Conservation (phyloP, 169 alveolate genomes). For the Sarcocystis neurona region DNA sequence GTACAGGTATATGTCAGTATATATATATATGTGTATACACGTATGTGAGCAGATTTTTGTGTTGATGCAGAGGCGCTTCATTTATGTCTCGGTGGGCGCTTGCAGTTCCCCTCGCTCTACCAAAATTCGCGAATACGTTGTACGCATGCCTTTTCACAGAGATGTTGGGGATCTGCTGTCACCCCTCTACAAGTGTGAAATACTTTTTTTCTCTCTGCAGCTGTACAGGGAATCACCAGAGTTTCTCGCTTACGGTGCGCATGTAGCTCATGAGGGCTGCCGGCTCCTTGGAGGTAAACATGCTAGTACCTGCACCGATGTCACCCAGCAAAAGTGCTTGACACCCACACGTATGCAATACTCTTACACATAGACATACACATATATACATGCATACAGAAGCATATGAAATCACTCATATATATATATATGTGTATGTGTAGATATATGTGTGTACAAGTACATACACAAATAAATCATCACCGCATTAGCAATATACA, state of each 20-base stretch:
- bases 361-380: not conserved
- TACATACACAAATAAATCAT: not conserved
- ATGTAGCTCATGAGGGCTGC: slow-evolving; percentile 66
- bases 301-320: slow-evolving; percentile 73
- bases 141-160: too few relatives aligned
- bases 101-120: too few relatives aligned
- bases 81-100: not conserved
- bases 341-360: not conserved
- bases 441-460: not conserved
- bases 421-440: not conserved
- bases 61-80: not conserved
- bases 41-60: not conserved
- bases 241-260: slow-evolving; percentile 62
- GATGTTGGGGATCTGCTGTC: too few relatives aligned
- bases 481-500: too few relatives aligned
- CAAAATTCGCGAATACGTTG: too few relatives aligned
- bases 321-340: not conserved
- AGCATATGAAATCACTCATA: not conserved
- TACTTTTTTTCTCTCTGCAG: too few relatives aligned
- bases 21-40: too few relatives aligned
- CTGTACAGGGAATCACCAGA: too few relatives aligned
- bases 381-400: not conserved
- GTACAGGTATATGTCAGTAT: too few relatives aligned
- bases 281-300: slow-evolving; percentile 70
- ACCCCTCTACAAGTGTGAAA: too few relatives aligned